These are phyloP conservation scores for Rhizopogon salebrosus DNA, from an alignment of 768 basidiomycete genomes.

Conservation along the genomic window DNA sequence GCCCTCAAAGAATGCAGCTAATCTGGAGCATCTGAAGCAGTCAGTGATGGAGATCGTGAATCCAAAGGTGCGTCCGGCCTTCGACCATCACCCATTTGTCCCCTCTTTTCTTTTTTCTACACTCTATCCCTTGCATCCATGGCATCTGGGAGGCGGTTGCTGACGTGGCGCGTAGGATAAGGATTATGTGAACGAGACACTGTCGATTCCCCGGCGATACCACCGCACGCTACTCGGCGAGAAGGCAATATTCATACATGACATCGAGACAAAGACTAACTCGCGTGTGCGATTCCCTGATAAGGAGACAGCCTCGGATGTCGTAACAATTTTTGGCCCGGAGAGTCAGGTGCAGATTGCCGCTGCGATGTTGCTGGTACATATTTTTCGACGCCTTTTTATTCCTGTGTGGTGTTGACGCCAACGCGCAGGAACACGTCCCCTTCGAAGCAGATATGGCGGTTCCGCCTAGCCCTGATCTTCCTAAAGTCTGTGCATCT, in stretches of 20 bases:
- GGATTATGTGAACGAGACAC: slow-evolving; percentile 91
- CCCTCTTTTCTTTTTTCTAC: not conserved
- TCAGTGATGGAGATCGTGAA: slow-evolving; percentile 97
- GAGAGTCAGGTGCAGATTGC: slow-evolving; percentile 97
- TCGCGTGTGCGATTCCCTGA: slow-evolving; percentile 89
- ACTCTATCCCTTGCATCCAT: not conserved
- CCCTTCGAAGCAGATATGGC: slow-evolving; percentile 95
- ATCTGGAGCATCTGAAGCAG: slow-evolving; percentile 91
- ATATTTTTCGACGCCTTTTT: slow-evolving; percentile 19
- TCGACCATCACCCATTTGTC: not conserved
- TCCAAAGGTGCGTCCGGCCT: slow-evolving; percentile 64
- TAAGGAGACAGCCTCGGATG: slow-evolving; percentile 90
- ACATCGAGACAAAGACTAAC: slow-evolving; percentile 96
- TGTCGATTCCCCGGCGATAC: slow-evolving; percentile 90
- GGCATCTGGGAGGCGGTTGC: not conserved
- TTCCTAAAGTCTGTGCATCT: slow-evolving; percentile 68
- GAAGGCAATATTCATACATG: slow-evolving; percentile 94
- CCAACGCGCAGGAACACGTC: slow-evolving; percentile 71
- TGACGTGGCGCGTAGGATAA: slow-evolving; percentile 63
- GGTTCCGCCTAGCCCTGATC: slow-evolving; percentile 77
- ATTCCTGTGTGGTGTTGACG: not conserved
- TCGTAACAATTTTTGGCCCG: slow-evolving; percentile 94
- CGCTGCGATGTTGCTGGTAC: slow-evolving; percentile 88
- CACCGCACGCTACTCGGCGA: slow-evolving; percentile 94
- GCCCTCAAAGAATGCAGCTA: slow-evolving; percentile 94